A percentile compares a stretch with the other conserved stretches of the same genome.
Evolutionary conservation across 176 grass and related monocot genomes (phyloP).

Genomic region (Triticum dicoccoides): DNA sequence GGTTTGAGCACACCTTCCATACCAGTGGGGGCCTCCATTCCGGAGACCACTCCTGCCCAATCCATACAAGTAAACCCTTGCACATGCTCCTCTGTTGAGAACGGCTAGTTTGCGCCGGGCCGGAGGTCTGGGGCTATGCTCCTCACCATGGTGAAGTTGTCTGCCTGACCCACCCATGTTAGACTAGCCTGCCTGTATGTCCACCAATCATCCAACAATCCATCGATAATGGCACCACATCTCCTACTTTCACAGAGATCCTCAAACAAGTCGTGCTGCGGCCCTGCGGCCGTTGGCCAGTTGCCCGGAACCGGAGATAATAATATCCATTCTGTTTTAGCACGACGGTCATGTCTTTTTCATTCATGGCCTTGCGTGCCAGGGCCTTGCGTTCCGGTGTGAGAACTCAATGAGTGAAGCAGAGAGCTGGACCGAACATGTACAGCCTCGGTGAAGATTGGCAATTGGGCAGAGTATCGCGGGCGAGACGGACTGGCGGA

Average conservation of each 20-base stretch:
- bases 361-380: not conserved
- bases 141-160: conserved; percentile 41
- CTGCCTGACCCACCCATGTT: conserved; percentile 40
- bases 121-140: not conserved
- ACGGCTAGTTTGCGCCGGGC: conserved; percentile 29
- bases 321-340: not conserved
- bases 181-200: conserved; percentile 29
- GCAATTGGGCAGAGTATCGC: not conserved
- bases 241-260: conserved; percentile 24
- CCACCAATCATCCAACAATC: conserved; percentile 49
- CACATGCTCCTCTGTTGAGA: conserved; percentile 53
- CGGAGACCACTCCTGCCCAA: conserved; percentile 33
- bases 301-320: not conserved
- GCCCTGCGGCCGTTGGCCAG: not conserved
- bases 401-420: not conserved
- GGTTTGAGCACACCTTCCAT: not conserved
- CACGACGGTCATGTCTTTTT: not conserved
- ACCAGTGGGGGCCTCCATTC: not conserved
- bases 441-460: too few relatives aligned
- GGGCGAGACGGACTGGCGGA: not conserved
- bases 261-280: not conserved
- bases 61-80: conserved; percentile 30
- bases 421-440: not conserved
- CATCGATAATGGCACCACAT: conserved; percentile 16
- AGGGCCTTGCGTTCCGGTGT: not conserved